Evolutionary conservation across 768 basidiomycete genomes (phyloP).

Genomic region (Cystofilobasidium bisporidii): DNA sequence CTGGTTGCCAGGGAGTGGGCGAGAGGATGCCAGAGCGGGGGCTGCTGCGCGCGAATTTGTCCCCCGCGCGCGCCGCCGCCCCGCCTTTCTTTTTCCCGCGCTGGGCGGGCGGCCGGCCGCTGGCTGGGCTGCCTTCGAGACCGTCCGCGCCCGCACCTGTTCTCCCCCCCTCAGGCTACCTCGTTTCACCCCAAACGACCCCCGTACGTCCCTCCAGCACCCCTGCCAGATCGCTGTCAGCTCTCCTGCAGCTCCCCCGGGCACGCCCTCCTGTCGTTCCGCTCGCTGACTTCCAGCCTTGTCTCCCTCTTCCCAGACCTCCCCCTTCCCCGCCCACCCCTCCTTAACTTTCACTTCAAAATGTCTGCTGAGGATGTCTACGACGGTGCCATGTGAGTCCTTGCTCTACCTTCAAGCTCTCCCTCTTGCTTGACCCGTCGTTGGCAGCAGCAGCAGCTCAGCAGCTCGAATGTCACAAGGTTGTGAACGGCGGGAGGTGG

Average conservation of each 20-base stretch:
- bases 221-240: neutral
- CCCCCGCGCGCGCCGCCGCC: too few species aligned
- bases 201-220: neutral
- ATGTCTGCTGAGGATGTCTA: slow-evolving; percentile 27
- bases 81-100: neutral
- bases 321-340: slow-evolving; percentile 7
- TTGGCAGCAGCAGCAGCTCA: too few species aligned
- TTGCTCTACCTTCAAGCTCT: neutral
- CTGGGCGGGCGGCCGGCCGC: neutral
- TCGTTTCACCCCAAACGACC: slow-evolving; percentile 1
- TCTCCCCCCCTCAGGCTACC: neutral
- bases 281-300: neutral
- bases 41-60: too few species aligned
- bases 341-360: slow-evolving; percentile 16
- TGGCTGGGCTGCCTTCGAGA: too few species aligned
- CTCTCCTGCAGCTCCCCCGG: too few species aligned
- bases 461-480: too few species aligned
- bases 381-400: slow-evolving; percentile 23
- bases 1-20: too few species aligned
- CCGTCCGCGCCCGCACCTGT: neutral
- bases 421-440: too few species aligned
- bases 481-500: too few species aligned
- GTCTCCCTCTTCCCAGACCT: neutral
- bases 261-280: neutral
- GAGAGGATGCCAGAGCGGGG: too few species aligned